phyloP scores from a whole-genome alignment of 176 grass and related monocot genomes.

The Triticum monococcum region DNA sequence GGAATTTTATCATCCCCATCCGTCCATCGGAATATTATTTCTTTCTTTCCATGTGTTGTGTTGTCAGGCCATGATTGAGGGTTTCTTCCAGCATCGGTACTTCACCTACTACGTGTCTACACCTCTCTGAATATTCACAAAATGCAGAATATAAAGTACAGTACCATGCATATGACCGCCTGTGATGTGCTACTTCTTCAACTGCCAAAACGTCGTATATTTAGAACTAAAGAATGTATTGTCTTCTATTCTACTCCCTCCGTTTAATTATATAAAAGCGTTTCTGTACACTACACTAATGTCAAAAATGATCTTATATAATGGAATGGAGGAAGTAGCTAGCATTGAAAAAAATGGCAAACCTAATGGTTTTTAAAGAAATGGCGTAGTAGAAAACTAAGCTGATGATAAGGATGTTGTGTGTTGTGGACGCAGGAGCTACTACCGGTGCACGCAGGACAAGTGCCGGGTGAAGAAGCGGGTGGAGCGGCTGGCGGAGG shows the following conservation, averaged over 20 bases:
- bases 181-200: too few relatives aligned
- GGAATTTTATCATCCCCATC: conserved; percentile 21
- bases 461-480: conserved; percentile 87
- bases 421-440: conserved; percentile 54
- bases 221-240: too few relatives aligned
- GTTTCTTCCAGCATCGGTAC: conserved; percentile 21
- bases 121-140: conserved; percentile 2
- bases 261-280: too few relatives aligned
- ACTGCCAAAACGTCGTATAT: too few relatives aligned
- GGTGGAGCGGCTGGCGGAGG: conserved; percentile 77
- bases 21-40: not conserved
- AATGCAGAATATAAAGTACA: not conserved
- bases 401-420: not conserved
- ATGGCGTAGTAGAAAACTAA: too few relatives aligned
- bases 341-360: too few relatives aligned
- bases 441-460: conserved; percentile 85
- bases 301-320: too few relatives aligned
- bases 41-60: not conserved
- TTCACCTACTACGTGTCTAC: conserved; percentile 12
- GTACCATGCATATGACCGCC: too few relatives aligned
- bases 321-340: too few relatives aligned
- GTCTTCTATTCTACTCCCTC: too few relatives aligned
- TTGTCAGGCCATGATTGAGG: conserved; percentile 53
- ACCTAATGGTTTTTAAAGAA: too few relatives aligned
- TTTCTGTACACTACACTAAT: too few relatives aligned